phyloP scores from a whole-genome alignment of 345 rosid genomes.

The Ceriops zippeliana region DNA sequence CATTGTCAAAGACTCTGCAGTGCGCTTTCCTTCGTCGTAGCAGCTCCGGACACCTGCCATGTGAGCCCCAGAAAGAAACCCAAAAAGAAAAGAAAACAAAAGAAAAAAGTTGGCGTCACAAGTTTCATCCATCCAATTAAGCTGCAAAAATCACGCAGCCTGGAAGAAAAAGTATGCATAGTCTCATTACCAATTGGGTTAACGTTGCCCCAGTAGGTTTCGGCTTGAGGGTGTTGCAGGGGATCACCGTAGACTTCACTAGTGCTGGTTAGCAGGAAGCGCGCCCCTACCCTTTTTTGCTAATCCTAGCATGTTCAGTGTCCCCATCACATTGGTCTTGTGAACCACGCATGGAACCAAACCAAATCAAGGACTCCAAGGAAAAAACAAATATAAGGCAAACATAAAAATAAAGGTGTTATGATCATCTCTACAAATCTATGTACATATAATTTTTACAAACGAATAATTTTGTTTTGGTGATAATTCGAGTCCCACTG shows the following conservation, averaged over 20 bases:
- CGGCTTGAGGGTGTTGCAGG: constrained; percentile 78
- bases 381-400: not conserved
- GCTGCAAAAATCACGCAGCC: not conserved
- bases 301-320: constrained; percentile 75
- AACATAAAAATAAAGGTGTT: not conserved
- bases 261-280: constrained; percentile 79
- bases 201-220: constrained; percentile 89
- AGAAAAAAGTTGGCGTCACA: not conserved
- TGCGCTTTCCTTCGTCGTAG: constrained; percentile 84
- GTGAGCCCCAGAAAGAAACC: not conserved
- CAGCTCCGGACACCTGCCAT: constrained; percentile 69
- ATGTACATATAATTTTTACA: too few species aligned
- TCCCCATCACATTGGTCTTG: constrained; percentile 86
- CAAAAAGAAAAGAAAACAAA: not conserved
- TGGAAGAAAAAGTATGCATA: not conserved
- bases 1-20: constrained; percentile 78
- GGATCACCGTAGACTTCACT: constrained; percentile 91
- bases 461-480: too few species aligned
- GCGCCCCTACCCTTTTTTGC: constrained; percentile 76
- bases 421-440: too few species aligned
- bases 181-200: constrained; percentile 65
- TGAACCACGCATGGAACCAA: constrained; percentile 17
- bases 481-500: too few species aligned
- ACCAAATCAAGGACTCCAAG: constrained; percentile 31
- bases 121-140: not conserved